Conservation (phyloP, 768 basidiomycete species). For the Cystobasidiopsis lactophilus region DNA sequence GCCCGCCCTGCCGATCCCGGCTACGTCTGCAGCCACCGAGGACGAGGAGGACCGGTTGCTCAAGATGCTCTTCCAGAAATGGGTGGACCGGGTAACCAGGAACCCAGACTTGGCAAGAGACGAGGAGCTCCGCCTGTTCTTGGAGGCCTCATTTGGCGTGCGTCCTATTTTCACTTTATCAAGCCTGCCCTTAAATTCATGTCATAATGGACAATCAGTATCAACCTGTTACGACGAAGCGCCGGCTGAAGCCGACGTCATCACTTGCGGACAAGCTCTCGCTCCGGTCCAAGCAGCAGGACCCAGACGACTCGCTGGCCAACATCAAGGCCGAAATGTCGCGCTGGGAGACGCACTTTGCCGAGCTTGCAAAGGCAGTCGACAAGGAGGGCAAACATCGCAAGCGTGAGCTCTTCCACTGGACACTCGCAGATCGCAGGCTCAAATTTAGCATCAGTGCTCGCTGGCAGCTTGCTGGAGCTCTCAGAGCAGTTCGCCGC, state of each 20-base stretch:
- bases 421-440: too few relatives aligned
- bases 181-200: neutral
- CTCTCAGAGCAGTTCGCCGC: constrained; percentile 63
- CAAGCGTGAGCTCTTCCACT: neutral
- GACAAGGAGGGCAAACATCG: constrained; percentile 61
- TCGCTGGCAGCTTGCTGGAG: constrained; percentile 58
- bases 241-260: constrained; percentile 43
- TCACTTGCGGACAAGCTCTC: constrained; percentile 31
- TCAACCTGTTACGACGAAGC: constrained; percentile 51
- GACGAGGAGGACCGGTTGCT: constrained; percentile 96
- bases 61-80: constrained; percentile 79
- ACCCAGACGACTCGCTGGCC: constrained; percentile 46
- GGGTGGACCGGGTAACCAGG: constrained; percentile 81
- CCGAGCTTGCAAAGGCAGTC: constrained; percentile 72
- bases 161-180: constrained; percentile 10
- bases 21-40: constrained; percentile 88
- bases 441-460: constrained; percentile 40
- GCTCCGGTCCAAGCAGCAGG: neutral
- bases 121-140: constrained; percentile 80
- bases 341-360: constrained; percentile 74
- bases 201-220: neutral
- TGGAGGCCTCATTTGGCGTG: constrained; percentile 88
- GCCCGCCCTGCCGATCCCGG: constrained; percentile 82
- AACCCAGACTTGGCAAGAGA: constrained; percentile 70
- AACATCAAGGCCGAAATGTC: constrained; percentile 75